Conservation (phyloP, 139 green algal genomes). For the Haematococcus sp. region DNA sequence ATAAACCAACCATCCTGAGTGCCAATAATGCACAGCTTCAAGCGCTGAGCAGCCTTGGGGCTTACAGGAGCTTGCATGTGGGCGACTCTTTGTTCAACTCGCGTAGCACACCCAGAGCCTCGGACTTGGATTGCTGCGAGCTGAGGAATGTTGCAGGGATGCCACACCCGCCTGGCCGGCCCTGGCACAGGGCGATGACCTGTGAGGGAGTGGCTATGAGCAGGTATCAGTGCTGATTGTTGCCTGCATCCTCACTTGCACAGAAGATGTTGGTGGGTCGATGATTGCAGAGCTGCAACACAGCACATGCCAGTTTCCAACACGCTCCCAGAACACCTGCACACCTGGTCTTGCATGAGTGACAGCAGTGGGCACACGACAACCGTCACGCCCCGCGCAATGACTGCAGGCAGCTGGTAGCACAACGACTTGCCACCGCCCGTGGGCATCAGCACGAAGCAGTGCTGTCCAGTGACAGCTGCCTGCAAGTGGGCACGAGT, state of each 20-base stretch:
- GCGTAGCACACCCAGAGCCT: slow-evolving; percentile 51
- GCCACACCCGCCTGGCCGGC: slow-evolving; percentile 40
- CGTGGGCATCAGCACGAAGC: slow-evolving; percentile 94
- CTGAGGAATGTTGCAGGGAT: slow-evolving; percentile 78
- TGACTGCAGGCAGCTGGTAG: slow-evolving; percentile 76
- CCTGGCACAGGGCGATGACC: slow-evolving; percentile 54
- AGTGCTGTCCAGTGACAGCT: slow-evolving; percentile 66
- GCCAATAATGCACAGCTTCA: background rate
- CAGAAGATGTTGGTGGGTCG: too few relatives aligned
- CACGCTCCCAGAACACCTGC: background rate
- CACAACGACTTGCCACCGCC: slow-evolving; percentile 40
- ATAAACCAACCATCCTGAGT: too few relatives aligned
- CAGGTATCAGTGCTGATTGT: background rate
- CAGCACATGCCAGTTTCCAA: background rate
- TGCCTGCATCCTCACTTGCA: background rate
- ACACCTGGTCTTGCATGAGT: slow-evolving; percentile 94
- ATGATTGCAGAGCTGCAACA: background rate
- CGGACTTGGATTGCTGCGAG: slow-evolving; percentile 60
- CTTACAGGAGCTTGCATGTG: slow-evolving; percentile 67
- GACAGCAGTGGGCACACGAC: slow-evolving; percentile 94
- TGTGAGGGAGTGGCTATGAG: slow-evolving; percentile 12
- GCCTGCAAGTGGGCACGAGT: slow-evolving; percentile 41
- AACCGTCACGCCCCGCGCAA: slow-evolving; percentile 76
- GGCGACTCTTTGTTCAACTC: slow-evolving; percentile 67
- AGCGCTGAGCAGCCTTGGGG: background rate